Evolutionary conservation across 139 green algal genomes (phyloP).

Genomic region (Chlorella sp.): DNA sequence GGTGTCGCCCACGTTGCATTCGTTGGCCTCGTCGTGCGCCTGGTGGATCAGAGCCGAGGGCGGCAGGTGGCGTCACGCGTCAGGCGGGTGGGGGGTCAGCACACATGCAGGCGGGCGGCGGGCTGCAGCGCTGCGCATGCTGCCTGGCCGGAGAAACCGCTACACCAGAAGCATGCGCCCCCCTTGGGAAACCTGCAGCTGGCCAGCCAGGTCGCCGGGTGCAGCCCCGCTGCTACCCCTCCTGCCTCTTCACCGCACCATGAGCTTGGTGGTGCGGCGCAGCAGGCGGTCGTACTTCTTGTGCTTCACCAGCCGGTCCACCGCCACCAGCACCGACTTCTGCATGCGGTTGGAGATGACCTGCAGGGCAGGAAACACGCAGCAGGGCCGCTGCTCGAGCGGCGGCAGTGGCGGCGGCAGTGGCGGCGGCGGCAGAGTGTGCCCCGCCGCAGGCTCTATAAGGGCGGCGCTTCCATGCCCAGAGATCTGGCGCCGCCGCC

Average conservation of each 20-base stretch:
- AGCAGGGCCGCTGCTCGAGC: not conserved
- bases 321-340: conserved; percentile 65
- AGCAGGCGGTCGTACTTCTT: conserved; percentile 55
- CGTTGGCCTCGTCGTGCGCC: conserved; percentile 65
- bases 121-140: not conserved
- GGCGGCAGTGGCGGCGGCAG: not conserved
- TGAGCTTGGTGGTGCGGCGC: conserved; percentile 58
- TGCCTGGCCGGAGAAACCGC: not conserved
- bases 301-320: conserved; percentile 43
- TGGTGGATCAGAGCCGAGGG: conserved; percentile 5
- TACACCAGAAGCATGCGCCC: no score
- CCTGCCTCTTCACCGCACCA: conserved; percentile 40
- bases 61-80: not conserved
- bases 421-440: not conserved
- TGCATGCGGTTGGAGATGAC: conserved; percentile 68
- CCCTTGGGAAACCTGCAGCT: no score
- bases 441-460: not conserved
- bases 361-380: conserved; percentile 29
- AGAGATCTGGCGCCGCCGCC: not conserved
- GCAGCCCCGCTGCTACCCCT: not conserved
- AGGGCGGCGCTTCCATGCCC: no score
- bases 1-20: conserved; percentile 67
- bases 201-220: no score
- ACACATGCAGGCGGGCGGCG: no score
- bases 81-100: not conserved